Evolutionary conservation across 805 yeast genomes (phyloP).

Genomic region (Schwanniomyces vanrijiae): DNA sequence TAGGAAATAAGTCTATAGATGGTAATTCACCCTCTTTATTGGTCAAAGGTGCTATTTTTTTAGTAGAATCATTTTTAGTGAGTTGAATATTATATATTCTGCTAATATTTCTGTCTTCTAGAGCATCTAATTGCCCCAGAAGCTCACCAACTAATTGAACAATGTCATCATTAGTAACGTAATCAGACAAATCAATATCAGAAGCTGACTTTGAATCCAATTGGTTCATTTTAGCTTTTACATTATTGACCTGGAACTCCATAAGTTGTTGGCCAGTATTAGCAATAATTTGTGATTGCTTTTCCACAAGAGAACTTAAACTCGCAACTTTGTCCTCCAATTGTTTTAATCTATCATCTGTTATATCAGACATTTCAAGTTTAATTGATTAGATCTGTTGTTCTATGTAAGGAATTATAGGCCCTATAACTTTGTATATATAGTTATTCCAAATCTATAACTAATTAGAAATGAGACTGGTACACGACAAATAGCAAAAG

Average conservation of each 20-base stretch:
- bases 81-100: conserved; percentile 66
- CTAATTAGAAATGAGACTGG: too few species aligned
- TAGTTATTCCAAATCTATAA: too few species aligned
- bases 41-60: conserved; percentile 62
- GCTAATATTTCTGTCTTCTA: conserved; percentile 76
- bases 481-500: too few species aligned
- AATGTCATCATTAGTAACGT: conserved; percentile 78
- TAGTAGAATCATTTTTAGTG: conserved; percentile 31
- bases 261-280: conserved; percentile 80
- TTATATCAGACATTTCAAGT: background rate
- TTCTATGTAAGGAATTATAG: too few species aligned
- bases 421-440: too few species aligned
- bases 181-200: conserved; percentile 45
- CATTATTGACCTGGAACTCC: conserved; percentile 61
- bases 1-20: conserved; percentile 53
- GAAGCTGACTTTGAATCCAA: conserved; percentile 8
- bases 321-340: conserved; percentile 49
- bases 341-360: conserved; percentile 12
- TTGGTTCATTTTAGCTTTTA: conserved; percentile 37
- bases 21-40: conserved; percentile 79
- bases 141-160: conserved; percentile 86
- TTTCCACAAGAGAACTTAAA: conserved; percentile 54
- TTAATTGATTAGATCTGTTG: too few species aligned
- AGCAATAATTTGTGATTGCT: conserved; percentile 64
- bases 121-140: conserved; percentile 78